phyloP scores from a whole-genome alignment of 2,329 filamentous ascomycete genomes.

The Fusarium devonianum region DNA sequence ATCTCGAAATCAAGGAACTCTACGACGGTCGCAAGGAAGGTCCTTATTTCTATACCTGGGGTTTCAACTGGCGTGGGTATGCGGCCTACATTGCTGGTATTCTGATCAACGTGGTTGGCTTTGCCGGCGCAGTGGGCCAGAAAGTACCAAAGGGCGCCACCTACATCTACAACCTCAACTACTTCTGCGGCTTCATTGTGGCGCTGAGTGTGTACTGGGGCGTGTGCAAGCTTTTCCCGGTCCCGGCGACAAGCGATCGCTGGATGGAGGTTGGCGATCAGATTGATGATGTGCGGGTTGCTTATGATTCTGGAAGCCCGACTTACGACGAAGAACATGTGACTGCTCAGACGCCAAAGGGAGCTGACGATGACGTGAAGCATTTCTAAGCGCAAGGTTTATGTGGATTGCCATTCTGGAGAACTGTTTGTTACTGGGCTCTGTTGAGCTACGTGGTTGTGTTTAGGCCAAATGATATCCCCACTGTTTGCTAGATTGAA shows the following conservation, averaged over 20 bases:
- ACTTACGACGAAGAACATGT: slow-evolving; percentile 51
- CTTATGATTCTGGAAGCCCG: slow-evolving; percentile 52
- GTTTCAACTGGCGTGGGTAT: slow-evolving; percentile 85
- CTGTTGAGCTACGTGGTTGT: too few relatives aligned
- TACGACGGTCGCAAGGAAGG: slow-evolving; percentile 73
- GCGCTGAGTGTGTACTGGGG: slow-evolving; percentile 71
- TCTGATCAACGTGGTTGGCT: slow-evolving; percentile 89
- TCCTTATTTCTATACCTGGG: slow-evolving; percentile 77
- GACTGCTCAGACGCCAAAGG: slow-evolving; percentile 14
- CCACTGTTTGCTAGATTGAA: too few relatives aligned
- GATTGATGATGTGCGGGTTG: slow-evolving; percentile 60
- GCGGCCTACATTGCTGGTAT: slow-evolving; percentile 83
- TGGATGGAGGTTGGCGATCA: slow-evolving; percentile 81
- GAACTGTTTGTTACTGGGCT: not conserved
- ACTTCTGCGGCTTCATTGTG: slow-evolving; percentile 83
- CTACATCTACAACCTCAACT: slow-evolving; percentile 91
- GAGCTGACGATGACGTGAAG: slow-evolving; percentile 13
- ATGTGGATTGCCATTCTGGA: not conserved
- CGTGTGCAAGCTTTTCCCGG: slow-evolving; percentile 72
- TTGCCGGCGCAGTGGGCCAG: slow-evolving; percentile 78
- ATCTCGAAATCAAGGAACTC: slow-evolving; percentile 77
- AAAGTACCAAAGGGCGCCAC: slow-evolving; percentile 78
- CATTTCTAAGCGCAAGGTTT: slow-evolving; percentile 13
- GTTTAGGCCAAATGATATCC: too few relatives aligned
- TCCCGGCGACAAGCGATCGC: slow-evolving; percentile 74